Evolutionary conservation across 2,329 filamentous ascomycete genomes (phyloP).

Genomic region (Daldinia sp.): DNA sequence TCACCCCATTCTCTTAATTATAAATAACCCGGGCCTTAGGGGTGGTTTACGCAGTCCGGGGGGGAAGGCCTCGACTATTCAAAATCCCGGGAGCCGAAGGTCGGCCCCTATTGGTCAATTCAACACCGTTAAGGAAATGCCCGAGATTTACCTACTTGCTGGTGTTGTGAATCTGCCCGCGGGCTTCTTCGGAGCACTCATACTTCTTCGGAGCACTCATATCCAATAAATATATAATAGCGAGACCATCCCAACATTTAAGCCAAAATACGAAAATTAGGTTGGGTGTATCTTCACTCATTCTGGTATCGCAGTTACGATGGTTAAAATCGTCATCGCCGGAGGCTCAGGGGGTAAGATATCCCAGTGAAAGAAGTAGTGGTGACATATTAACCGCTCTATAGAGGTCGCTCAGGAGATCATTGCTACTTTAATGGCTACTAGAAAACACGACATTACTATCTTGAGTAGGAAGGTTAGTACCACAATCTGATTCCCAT

Average conservation of each 20-base stretch:
- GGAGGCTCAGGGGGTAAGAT: conserved; percentile 55
- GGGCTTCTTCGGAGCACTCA: background rate
- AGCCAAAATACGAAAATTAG: background rate
- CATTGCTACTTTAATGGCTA: conserved; percentile 57
- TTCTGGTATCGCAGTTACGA: conserved; percentile 35
- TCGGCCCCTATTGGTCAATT: background rate
- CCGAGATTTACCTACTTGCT: background rate
- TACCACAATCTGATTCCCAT: background rate
- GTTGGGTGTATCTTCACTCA: background rate
- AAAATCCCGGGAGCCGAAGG: background rate
- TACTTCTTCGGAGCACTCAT: background rate
- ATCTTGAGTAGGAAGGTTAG: conserved; percentile 58
- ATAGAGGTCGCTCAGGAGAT: conserved; percentile 62
- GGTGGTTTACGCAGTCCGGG: too few species aligned
- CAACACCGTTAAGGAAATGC: background rate
- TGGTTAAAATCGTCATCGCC: conserved; percentile 56
- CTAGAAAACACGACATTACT: conserved; percentile 60
- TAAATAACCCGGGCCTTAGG: background rate
- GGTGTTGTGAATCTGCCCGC: background rate
- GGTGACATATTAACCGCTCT: background rate
- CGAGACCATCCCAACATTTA: background rate
- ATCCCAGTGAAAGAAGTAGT: background rate
- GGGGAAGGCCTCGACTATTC: background rate
- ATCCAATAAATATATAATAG: background rate
- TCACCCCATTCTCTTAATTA: background rate